These are phyloP conservation scores for Podaxis sp. DNA, from an alignment of 768 basidiomycete genomes.

Conservation along the genomic window DNA sequence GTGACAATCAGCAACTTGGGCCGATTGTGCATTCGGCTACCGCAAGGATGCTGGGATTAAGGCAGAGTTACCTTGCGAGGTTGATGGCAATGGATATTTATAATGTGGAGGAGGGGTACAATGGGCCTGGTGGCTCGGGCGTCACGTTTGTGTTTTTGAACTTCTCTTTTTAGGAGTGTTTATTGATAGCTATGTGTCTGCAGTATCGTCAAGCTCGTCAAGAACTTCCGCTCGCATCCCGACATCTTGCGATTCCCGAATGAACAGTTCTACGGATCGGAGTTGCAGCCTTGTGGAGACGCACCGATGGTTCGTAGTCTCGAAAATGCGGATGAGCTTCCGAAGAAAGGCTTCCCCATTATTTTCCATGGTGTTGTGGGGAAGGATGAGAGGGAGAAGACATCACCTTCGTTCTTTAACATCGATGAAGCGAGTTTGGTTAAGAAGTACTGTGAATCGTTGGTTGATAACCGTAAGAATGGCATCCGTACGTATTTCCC, in stretches of 20 bases:
- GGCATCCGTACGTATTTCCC: slow-evolving; percentile 33
- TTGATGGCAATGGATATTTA: slow-evolving; percentile 39
- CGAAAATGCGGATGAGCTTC: slow-evolving; percentile 32
- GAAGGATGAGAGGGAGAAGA: slow-evolving; percentile 48
- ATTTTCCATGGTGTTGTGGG: slow-evolving; percentile 54
- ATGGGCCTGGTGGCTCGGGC: slow-evolving; percentile 25
- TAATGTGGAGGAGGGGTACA: slow-evolving; percentile 21
- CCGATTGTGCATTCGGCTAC: slow-evolving; percentile 48
- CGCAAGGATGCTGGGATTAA: slow-evolving; percentile 45
- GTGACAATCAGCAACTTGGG: slow-evolving; percentile 61
- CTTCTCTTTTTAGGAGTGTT: background rate
- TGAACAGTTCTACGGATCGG: slow-evolving; percentile 49
- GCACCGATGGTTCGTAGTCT: slow-evolving; percentile 34
- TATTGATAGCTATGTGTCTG: background rate
- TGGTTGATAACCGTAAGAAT: slow-evolving; percentile 31
- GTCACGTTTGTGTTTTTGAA: slow-evolving; percentile 26
- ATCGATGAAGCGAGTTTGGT: slow-evolving; percentile 48
- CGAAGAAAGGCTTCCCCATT: slow-evolving; percentile 44
- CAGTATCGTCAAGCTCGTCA: slow-evolving; percentile 55
- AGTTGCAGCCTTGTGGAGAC: slow-evolving; percentile 45
- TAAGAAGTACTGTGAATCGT: slow-evolving; percentile 37
- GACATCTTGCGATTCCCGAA: slow-evolving; percentile 56
- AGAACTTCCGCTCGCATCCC: slow-evolving; percentile 55
- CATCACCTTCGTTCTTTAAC: slow-evolving; percentile 65
- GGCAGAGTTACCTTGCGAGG: slow-evolving; percentile 47